Conservation (phyloP, 768 basidiomycete species). For the Suillus subluteus region DNA sequence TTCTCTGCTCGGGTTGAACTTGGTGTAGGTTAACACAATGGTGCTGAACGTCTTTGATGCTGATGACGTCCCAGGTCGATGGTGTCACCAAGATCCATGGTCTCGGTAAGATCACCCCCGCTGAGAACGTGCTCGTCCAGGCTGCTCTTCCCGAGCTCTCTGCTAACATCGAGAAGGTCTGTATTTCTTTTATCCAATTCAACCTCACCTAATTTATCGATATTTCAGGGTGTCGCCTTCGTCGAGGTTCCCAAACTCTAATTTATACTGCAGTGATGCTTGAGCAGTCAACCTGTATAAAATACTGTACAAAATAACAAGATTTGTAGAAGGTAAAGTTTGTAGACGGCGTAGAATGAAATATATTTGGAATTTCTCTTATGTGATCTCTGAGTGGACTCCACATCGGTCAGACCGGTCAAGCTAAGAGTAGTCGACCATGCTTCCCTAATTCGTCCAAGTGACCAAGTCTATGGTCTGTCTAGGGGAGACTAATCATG, state of each 20-base stretch:
- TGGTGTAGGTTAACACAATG: conserved; percentile 58
- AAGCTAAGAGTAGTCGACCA: not conserved
- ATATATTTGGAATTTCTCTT: not conserved
- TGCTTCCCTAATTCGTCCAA: not conserved
- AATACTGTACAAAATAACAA: conserved; percentile 1
- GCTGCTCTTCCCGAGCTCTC: conserved; percentile 82
- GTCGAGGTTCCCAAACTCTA: conserved; percentile 32
- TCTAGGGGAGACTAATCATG: not conserved
- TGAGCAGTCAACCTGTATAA: conserved; percentile 1
- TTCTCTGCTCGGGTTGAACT: conserved; percentile 91
- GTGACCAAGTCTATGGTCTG: not conserved
- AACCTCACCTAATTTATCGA: not conserved
- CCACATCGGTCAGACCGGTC: not conserved
- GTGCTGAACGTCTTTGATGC: not conserved
- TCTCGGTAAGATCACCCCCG: conserved; percentile 74
- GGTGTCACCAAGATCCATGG: conserved; percentile 83
- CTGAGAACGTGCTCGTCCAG: conserved; percentile 76
- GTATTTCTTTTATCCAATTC: conserved; percentile 22
- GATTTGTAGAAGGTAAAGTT: too few relatives aligned
- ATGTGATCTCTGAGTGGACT: not conserved
- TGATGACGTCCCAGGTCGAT: conserved; percentile 51
- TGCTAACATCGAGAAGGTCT: conserved; percentile 71
- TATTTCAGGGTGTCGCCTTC: conserved; percentile 29
- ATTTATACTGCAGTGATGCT: not conserved
- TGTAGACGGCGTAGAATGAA: not conserved